Evolutionary conservation across 495 filamentous ascomycete genomes (phyloP), one percentile per base, ranked within the genome.

Genomic region (Penicillium steckii): DNA sequence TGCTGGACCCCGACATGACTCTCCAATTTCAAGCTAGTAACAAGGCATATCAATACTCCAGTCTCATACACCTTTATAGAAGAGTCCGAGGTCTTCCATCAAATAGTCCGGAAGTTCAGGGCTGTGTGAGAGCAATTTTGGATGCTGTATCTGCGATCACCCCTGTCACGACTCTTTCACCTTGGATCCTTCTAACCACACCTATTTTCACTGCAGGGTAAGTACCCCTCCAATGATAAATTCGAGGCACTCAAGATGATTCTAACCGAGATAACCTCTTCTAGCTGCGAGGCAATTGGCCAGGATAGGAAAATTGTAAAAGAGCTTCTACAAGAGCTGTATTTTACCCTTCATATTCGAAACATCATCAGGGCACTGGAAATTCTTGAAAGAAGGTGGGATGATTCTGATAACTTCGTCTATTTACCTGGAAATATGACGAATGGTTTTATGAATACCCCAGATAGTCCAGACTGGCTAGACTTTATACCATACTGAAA

Each of bases 201-300:
- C 56, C 56, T 17, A 49, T 59, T n/a, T 59, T 49, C 41, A 59
- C 56, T 1, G 56, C 56, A 1, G 56, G 56, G 56, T 59, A 30
- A 45, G 56, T 46, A 0, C 15, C 15, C 5, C 29, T 21, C 7
- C 6, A 25, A 10, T 6, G 10, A 19, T 29, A 12, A 29, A 29
- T 5, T 29, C n/a, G n/a, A n/a, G n/a, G 27, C 27, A 6, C 6
- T 6, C 27, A 12, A 29, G 18, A 8, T 15, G 19, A 4, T 37
- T 1, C 23, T 33, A 19, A 23, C 3, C 9, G 24, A n/a, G 12
- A 5, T 27, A 9, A 35, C 41, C n/a, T 25, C 1, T 44, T 30
- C 18, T 13, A 54, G 52, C 0, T 54, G 52, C 27, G 52, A 48
- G 35, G 35, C 40, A 15, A 29, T 44, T 6, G 41, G 52, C 1